Evolutionary conservation across 2,329 filamentous ascomycete species (phyloP), one percentile per base, ranked within the genome.

Genomic region (Dothideomycetes sp.): DNA sequence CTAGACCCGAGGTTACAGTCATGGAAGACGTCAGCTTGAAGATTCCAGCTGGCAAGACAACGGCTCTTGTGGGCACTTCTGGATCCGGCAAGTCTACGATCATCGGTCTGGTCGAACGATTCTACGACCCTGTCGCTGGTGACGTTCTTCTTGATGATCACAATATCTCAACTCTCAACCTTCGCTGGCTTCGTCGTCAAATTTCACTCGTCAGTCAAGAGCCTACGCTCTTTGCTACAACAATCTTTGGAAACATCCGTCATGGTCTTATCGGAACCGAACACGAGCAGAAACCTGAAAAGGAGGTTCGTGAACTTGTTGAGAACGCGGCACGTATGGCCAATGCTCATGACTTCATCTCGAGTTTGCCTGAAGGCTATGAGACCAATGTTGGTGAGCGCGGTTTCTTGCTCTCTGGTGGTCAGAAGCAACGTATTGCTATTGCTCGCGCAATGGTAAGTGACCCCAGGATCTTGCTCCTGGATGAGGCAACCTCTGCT

Each of bases 11-110:
- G 53, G 87, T 94, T 4, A 76, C 79, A 2, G 84, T 96, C 27
- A 89, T 96, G 79, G 70, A 91, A 29, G 78, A 81, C 48, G 84
- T 96, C 43, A 83, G 70, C 43, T 73, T 98, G 2, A 62, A 73
- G 1, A 81, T 96, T 25, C 86, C 87, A 2, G 84, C 88, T 3
- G 88, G 89, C 15, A 94, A 94, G 65, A 87, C 84, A 13, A 94
- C 89, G 2, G 91, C 91, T 1, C 68, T 98, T 6, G 91, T 98
- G 5, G 91, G 91, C 44, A 85, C 89, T 1, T 96, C 89, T 9
- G 91, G 89, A 9, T 93, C 84, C 27, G 91, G 91, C 33, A 98
- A 96, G 64, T 89, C 82, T 53, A 96, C 91, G 0, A 88, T 96
- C 47, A 82, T 96, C 19, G 89, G 89, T 10, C 70, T 98, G 15